Evolutionary conservation across 1,284 basidiomycete genomes (phyloP).

Genomic region (Trichosporon faecale): DNA sequence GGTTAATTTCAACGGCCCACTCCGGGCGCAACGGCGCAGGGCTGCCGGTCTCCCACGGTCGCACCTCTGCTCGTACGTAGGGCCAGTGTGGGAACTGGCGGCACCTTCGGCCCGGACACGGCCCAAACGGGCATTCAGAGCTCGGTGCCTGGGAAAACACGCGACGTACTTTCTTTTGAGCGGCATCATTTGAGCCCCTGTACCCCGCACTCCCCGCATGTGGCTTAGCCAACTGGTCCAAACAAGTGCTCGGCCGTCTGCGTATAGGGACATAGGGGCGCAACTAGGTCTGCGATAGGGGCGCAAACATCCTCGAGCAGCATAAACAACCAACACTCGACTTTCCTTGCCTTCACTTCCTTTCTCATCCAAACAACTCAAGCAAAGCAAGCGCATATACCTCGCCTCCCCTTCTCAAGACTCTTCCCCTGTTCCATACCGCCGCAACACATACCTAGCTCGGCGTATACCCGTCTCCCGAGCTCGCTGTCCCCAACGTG

Average conservation of each 20-base stretch:
- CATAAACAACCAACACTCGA: neutral
- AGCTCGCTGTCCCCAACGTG: neutral
- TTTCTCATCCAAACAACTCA: neutral
- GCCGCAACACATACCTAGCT: neutral
- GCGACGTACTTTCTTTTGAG: conserved; percentile 1
- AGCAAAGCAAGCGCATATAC: neutral
- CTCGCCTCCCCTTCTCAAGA: neutral
- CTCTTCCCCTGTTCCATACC: neutral
- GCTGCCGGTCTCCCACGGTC: neutral
- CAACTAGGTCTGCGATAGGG: neutral
- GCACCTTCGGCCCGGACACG: neutral
- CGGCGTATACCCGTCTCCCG: neutral
- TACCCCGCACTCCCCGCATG: conserved; percentile 7
- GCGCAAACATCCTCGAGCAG: neutral
- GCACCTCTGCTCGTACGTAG: neutral
- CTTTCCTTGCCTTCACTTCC: neutral
- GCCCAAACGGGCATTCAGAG: conserved; percentile 2
- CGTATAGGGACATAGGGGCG: neutral
- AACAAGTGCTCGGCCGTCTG: neutral
- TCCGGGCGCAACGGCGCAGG: neutral
- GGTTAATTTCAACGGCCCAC: neutral
- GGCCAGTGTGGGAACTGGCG: neutral
- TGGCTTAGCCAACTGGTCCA: conserved; percentile 8
- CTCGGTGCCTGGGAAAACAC: neutral
- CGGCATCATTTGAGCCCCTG: neutral